phyloP scores from a whole-genome alignment of 352 stramenopile genomes.

The Pythium inflatum region DNA sequence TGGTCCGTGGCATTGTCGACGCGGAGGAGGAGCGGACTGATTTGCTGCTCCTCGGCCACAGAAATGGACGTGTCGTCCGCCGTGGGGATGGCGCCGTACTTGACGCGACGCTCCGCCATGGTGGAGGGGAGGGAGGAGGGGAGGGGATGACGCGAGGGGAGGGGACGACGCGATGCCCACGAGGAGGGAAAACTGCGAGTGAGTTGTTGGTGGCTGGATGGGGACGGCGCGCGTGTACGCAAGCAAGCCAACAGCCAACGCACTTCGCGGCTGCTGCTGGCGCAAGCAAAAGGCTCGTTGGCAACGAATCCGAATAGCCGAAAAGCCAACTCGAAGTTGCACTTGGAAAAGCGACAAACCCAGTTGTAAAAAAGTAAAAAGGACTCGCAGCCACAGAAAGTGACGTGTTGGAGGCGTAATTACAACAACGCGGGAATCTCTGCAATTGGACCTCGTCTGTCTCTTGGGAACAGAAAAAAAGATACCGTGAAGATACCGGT shows the following conservation, averaged over 20 bases:
- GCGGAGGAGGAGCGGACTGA: conserved; percentile 72
- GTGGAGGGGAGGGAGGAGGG: neutral
- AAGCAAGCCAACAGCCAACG: conserved; percentile 2
- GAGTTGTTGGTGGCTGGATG: neutral
- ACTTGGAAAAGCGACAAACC: conserved; percentile 1
- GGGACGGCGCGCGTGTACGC: neutral
- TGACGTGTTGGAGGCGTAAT: conserved; percentile 14
- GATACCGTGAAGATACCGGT: conserved; percentile 1
- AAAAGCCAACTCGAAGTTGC: conserved; percentile 29
- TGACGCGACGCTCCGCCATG: conserved; percentile 44
- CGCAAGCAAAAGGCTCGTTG: conserved; percentile 12
- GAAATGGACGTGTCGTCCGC: conserved; percentile 36
- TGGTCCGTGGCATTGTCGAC: conserved; percentile 72
- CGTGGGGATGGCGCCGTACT: conserved; percentile 68
- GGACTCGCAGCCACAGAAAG: conserved; percentile 18
- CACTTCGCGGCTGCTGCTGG: conserved; percentile 1
- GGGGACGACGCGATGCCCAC: neutral
- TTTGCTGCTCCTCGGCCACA: conserved; percentile 46
- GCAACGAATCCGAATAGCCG: conserved; percentile 4
- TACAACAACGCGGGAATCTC: conserved; percentile 9
- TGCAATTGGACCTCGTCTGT: conserved; percentile 11
- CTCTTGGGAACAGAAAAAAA: neutral
- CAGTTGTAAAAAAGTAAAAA: conserved; percentile 26
- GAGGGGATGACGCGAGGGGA: neutral
- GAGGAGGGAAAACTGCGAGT: conserved; percentile 10